Conservation (phyloP, 1,284 basidiomycete species). For the Ustilago nuda region DNA sequence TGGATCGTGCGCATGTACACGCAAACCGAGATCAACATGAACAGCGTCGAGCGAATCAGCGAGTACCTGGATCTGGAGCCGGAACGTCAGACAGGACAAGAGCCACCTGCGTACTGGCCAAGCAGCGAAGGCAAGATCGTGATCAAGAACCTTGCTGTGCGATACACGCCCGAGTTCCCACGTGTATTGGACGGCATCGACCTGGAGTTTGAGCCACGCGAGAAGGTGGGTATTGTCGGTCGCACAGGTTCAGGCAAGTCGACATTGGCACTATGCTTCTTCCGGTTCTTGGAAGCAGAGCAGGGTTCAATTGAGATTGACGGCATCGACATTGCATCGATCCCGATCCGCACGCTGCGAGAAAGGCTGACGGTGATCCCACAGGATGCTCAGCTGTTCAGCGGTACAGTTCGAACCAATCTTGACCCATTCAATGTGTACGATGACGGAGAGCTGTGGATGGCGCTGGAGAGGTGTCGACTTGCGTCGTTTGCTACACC, state of each 20-base stretch:
- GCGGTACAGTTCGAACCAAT: conserved; percentile 67
- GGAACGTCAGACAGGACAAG: conserved; percentile 55
- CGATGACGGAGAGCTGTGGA: conserved; percentile 77
- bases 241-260: conserved; percentile 88
- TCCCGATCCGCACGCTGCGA: conserved; percentile 87
- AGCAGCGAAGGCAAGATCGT: conserved; percentile 62
- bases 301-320: conserved; percentile 85
- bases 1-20: conserved; percentile 67
- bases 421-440: conserved; percentile 77
- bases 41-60: conserved; percentile 68
- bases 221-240: conserved; percentile 69
- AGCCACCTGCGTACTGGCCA: conserved; percentile 69
- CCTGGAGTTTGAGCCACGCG: conserved; percentile 64
- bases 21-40: conserved; percentile 69
- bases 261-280: conserved; percentile 90
- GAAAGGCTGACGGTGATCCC: conserved; percentile 88
- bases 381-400: conserved; percentile 76
- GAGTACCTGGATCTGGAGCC: conserved; percentile 65
- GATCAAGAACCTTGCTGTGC: conserved; percentile 65
- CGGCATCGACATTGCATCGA: conserved; percentile 85
- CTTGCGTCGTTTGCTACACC: conserved; percentile 64
- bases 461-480: conserved; percentile 71
- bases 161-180: conserved; percentile 68
- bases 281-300: conserved; percentile 90
- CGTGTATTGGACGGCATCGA: conserved; percentile 63